Evolutionary conservation across 2,329 filamentous ascomycete genomes (phyloP).

Genomic region (Stachybotrys chartarum): DNA sequence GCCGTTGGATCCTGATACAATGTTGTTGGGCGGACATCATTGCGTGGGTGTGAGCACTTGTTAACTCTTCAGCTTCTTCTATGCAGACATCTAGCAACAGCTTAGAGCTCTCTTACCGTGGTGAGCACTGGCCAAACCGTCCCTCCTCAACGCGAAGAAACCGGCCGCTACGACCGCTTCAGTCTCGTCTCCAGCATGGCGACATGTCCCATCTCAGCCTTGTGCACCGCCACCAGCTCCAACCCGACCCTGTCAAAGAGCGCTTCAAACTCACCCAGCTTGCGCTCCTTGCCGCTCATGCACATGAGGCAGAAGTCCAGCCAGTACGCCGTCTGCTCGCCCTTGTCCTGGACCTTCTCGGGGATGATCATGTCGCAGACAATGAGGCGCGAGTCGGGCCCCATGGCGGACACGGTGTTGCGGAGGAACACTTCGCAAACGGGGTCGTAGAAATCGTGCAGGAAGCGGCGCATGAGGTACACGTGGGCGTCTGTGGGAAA

Average conservation of each 20-base stretch:
- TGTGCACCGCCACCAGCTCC: slow-evolving; percentile 19
- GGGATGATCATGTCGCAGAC: slow-evolving; percentile 25
- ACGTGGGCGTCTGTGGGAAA: slow-evolving; percentile 14
- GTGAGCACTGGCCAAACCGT: neutral
- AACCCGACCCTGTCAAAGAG: slow-evolving; percentile 17
- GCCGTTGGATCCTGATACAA: too few species aligned
- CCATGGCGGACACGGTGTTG: slow-evolving; percentile 16
- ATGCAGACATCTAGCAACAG: too few species aligned
- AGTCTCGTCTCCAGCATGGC: slow-evolving; percentile 19
- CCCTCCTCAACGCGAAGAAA: neutral
- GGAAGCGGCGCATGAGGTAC: slow-evolving; percentile 19
- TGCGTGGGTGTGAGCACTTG: too few species aligned
- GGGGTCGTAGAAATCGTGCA: slow-evolving; percentile 19
- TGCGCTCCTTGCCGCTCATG: slow-evolving; percentile 20
- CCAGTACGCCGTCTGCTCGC: slow-evolving; percentile 17
- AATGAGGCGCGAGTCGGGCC: slow-evolving; percentile 17
- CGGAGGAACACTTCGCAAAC: slow-evolving; percentile 15
- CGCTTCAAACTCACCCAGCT: slow-evolving; percentile 14
- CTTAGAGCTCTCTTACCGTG: too few species aligned
- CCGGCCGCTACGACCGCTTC: neutral
- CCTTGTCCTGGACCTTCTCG: slow-evolving; percentile 13
- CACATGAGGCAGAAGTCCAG: slow-evolving; percentile 15
- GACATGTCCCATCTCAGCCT: slow-evolving; percentile 11
- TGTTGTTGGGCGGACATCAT: too few species aligned
- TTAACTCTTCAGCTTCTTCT: too few species aligned